A percentile compares a stretch with the other conserved stretches of the same genome.
Conservation (phyloP, 352 stramenopile genomes). For the Discostella stelligera region DNA sequence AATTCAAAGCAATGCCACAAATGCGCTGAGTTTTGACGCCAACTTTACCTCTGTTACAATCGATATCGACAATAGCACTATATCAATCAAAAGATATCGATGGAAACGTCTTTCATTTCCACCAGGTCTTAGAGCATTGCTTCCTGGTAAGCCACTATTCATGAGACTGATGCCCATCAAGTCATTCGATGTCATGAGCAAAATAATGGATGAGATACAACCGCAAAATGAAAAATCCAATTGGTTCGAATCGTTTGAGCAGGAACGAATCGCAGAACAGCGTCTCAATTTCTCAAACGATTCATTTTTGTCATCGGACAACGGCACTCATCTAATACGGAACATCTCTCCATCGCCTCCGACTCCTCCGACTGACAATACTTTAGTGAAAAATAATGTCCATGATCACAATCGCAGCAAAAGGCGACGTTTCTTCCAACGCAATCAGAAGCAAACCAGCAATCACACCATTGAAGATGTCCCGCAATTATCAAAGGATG, state of each 20-base stretch:
- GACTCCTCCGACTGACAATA: too few relatives aligned
- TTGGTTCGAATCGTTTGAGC: not conserved
- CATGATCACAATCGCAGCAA: not conserved
- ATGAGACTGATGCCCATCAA: conserved; percentile 17
- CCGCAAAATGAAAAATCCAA: not conserved
- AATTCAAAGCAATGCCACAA: not conserved
- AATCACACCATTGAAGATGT: not conserved
- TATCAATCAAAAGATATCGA: not conserved
- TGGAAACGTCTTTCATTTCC: conserved; percentile 20
- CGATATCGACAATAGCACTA: not conserved
- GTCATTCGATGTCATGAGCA: conserved; percentile 20
- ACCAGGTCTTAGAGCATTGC: conserved; percentile 12
- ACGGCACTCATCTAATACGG: not conserved
- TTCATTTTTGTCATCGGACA: too few relatives aligned
- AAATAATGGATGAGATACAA: conserved; percentile 26
- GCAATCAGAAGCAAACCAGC: conserved; percentile 1
- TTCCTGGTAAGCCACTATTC: conserved; percentile 36
- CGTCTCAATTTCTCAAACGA: not conserved
- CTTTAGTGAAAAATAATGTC: not conserved
- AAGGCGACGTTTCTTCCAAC: conserved; percentile 6
- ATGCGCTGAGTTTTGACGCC: not conserved
- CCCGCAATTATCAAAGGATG: conserved; percentile 29
- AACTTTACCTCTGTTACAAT: not conserved
- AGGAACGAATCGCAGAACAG: not conserved
- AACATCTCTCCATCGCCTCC: not conserved